These are phyloP conservation scores for Nevesoporus exiguus DNA, from an alignment of 768 basidiomycete genomes.

Conservation along the genomic window DNA sequence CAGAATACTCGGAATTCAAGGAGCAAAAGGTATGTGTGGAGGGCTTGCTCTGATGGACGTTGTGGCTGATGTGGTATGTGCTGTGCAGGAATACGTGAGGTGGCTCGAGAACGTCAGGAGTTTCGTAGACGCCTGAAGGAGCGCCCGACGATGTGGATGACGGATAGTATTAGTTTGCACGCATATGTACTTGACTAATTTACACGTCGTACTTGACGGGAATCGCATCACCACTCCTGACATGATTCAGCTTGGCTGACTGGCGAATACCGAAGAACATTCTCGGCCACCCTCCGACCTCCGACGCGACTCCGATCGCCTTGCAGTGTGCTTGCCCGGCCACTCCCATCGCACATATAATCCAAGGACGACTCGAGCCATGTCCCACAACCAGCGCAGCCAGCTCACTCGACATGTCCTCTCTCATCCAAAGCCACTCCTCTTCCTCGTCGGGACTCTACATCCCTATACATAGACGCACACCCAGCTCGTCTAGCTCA, in stretches of 20 bases:
- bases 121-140: conserved; percentile 66
- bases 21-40: conserved; percentile 73
- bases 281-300: background rate
- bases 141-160: background rate
- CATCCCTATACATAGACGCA: conserved; percentile 41
- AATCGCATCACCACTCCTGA: conserved; percentile 25
- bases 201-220: conserved; percentile 1
- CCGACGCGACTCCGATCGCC: background rate
- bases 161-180: background rate
- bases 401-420: conserved; percentile 27
- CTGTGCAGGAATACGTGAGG: conserved; percentile 77
- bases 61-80: conserved; percentile 4
- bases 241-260: background rate
- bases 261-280: conserved; percentile 16
- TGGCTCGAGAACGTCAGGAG: conserved; percentile 83
- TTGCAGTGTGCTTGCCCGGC: background rate
- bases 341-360: background rate
- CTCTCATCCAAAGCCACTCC: too few species aligned
- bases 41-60: background rate
- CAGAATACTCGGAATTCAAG: conserved; percentile 84
- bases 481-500: background rate
- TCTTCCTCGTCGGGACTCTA: conserved; percentile 26
- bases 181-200: conserved; percentile 5
- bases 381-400: background rate
- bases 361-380: background rate